Evolutionary conservation across 2,329 filamentous ascomycete genomes (phyloP).

Genomic region (Pseudogymnoascus sp.): DNA sequence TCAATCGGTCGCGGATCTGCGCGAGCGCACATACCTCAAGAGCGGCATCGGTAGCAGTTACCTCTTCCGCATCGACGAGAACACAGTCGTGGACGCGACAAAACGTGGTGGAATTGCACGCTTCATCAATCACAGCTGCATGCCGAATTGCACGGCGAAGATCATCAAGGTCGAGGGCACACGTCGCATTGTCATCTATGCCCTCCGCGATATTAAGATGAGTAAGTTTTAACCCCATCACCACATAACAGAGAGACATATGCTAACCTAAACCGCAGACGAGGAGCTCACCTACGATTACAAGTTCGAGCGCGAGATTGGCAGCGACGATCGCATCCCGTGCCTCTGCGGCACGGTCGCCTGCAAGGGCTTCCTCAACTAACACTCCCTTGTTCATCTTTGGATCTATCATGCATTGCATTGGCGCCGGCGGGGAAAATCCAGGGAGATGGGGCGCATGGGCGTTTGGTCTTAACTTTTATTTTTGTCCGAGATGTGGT

Average conservation of each 20-base stretch:
- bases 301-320: slow-evolving; percentile 97
- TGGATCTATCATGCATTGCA: slow-evolving; percentile 6
- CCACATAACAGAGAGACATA: not conserved
- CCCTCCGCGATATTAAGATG: slow-evolving; percentile 85
- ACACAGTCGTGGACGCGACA: slow-evolving; percentile 93
- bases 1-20: slow-evolving; percentile 93
- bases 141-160: slow-evolving; percentile 97
- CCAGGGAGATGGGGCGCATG: slow-evolving; percentile 2
- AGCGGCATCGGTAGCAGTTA: slow-evolving; percentile 97
- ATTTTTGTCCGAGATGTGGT: not conserved
- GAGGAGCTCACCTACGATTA: slow-evolving; percentile 99
- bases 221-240: slow-evolving; percentile 53
- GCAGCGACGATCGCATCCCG: slow-evolving; percentile 88
- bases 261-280: slow-evolving; percentile 46
- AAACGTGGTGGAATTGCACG: slow-evolving; percentile 97
- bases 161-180: slow-evolving; percentile 98
- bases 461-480: not conserved
- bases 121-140: slow-evolving; percentile 98
- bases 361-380: slow-evolving; percentile 99
- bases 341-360: slow-evolving; percentile 93
- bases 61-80: slow-evolving; percentile 95
- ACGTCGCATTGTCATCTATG: slow-evolving; percentile 98
- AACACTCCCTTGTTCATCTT: slow-evolving; percentile 26
- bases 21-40: slow-evolving; percentile 85
- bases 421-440: not conserved